Evolutionary conservation across 352 stramenopile genomes (phyloP).

Genomic region (Elongisporangium senticosum): DNA sequence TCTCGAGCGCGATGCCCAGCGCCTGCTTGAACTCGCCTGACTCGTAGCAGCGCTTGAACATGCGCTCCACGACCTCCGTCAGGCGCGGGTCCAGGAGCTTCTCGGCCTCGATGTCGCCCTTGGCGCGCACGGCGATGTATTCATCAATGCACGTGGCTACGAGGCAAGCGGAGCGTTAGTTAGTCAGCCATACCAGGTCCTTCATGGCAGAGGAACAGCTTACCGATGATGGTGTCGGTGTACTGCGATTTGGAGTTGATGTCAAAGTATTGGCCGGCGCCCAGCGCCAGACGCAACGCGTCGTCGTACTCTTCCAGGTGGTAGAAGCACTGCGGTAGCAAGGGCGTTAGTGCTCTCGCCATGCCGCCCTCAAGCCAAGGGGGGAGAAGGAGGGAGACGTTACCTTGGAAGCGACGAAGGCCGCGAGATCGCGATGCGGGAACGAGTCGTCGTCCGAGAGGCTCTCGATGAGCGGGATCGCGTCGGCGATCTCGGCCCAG

Average conservation of each 20-base stretch:
- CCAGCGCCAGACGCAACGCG: slow-evolving; percentile 92
- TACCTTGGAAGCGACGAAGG: slow-evolving; percentile 88
- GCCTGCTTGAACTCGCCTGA: slow-evolving; percentile 94
- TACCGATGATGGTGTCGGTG: slow-evolving; percentile 95
- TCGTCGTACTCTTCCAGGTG: slow-evolving; percentile 98
- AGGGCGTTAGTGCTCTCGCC: background rate
- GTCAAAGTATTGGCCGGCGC: slow-evolving; percentile 94
- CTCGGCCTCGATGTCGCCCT: slow-evolving; percentile 68
- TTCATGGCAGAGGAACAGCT: background rate
- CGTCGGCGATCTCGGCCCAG: slow-evolving; percentile 92
- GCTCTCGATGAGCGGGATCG: slow-evolving; percentile 89
- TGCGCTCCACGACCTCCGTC: slow-evolving; percentile 93
- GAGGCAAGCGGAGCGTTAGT: background rate
- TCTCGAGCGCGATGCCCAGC: slow-evolving; percentile 96
- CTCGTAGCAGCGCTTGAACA: slow-evolving; percentile 97
- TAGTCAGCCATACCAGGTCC: background rate
- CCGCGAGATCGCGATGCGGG: slow-evolving; percentile 85
- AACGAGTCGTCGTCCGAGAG: slow-evolving; percentile 93
- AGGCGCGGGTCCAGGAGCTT: slow-evolving; percentile 88
- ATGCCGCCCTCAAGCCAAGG: background rate
- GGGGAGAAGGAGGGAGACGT: background rate
- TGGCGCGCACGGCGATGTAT: slow-evolving; percentile 90
- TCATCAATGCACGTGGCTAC: slow-evolving; percentile 94
- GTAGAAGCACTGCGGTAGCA: slow-evolving; percentile 91
- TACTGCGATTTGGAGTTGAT: slow-evolving; percentile 92